These are phyloP conservation scores for Falciphora oryzae DNA, from an alignment of 2,329 filamentous ascomycete species.

Conservation along the genomic window DNA sequence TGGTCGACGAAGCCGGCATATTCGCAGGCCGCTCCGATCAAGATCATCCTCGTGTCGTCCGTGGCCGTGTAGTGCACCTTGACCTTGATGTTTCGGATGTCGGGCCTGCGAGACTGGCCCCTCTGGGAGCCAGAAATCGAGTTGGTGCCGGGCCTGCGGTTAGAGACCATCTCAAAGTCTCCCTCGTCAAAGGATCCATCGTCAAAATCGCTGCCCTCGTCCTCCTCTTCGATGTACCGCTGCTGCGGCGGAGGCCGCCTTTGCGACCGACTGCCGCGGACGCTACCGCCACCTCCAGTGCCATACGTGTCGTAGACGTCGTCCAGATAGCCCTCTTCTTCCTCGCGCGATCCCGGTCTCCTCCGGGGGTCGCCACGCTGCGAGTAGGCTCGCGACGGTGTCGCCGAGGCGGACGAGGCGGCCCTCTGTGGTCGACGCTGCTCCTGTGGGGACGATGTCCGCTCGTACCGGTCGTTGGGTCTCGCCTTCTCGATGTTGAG, in stretches of 20 bases:
- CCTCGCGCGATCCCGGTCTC: slow-evolving; percentile 37
- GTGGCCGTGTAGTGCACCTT: slow-evolving; percentile 75
- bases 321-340: slow-evolving; percentile 60
- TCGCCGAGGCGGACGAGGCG: slow-evolving; percentile 39
- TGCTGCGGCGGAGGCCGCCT: slow-evolving; percentile 30
- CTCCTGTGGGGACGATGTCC: slow-evolving; percentile 40
- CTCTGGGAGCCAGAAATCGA: slow-evolving; percentile 45
- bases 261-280: slow-evolving; percentile 35
- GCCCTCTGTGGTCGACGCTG: slow-evolving; percentile 29
- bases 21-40: slow-evolving; percentile 67
- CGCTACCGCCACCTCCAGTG: slow-evolving; percentile 31
- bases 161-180: slow-evolving; percentile 73
- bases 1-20: slow-evolving; percentile 71
- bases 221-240: slow-evolving; percentile 72
- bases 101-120: slow-evolving; percentile 54
- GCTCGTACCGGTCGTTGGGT: slow-evolving; percentile 49
- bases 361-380: slow-evolving; percentile 31
- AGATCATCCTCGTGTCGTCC: slow-evolving; percentile 88
- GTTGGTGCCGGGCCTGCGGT: slow-evolving; percentile 37
- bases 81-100: slow-evolving; percentile 79
- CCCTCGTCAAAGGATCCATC: slow-evolving; percentile 66
- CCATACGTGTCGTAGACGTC: slow-evolving; percentile 64
- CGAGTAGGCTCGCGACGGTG: slow-evolving; percentile 38
- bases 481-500: slow-evolving; percentile 56
- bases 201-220: slow-evolving; percentile 67